A percentile compares a stretch with the other conserved stretches of the same genome.
phyloP scores from a whole-genome alignment of 208 protist genomes.

The Tritrichomonas foetus region DNA sequence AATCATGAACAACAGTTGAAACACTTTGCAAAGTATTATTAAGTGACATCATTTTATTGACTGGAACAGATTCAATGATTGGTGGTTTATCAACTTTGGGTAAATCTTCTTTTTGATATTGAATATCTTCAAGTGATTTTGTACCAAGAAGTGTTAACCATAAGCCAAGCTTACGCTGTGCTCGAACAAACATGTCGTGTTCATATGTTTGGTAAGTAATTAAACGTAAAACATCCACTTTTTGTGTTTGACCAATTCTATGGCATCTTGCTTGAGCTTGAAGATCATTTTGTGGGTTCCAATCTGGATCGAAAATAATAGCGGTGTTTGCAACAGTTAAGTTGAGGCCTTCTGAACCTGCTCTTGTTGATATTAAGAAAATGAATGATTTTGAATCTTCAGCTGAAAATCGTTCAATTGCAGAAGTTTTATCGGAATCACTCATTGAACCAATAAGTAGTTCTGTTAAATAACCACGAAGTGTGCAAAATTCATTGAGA shows the following conservation, averaged over 20 bases:
- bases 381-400: constrained; percentile 53
- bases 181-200: constrained; percentile 75
- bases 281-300: constrained; percentile 93
- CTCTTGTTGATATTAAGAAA: constrained; percentile 68
- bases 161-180: constrained; percentile 69
- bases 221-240: constrained; percentile 83
- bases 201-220: constrained; percentile 84
- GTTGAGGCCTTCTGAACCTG: constrained; percentile 70
- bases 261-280: constrained; percentile 85
- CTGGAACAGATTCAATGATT: neutral
- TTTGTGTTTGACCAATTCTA: constrained; percentile 79
- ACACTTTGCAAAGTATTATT: neutral
- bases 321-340: constrained; percentile 68
- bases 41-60: neutral
- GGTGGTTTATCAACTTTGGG: neutral
- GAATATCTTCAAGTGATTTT: neutral
- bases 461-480: constrained; percentile 41
- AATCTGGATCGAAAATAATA: constrained; percentile 78
- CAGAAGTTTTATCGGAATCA: constrained; percentile 47
- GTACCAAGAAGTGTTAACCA: neutral
- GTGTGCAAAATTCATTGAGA: constrained; percentile 53
- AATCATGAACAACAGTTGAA: neutral
- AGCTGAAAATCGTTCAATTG: constrained; percentile 45
- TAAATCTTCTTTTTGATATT: neutral
- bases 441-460: constrained; percentile 41